Base-by-base conservation (phyloP, 495 filamentous ascomycete genomes). In the Xylaria intraflava region DNA sequence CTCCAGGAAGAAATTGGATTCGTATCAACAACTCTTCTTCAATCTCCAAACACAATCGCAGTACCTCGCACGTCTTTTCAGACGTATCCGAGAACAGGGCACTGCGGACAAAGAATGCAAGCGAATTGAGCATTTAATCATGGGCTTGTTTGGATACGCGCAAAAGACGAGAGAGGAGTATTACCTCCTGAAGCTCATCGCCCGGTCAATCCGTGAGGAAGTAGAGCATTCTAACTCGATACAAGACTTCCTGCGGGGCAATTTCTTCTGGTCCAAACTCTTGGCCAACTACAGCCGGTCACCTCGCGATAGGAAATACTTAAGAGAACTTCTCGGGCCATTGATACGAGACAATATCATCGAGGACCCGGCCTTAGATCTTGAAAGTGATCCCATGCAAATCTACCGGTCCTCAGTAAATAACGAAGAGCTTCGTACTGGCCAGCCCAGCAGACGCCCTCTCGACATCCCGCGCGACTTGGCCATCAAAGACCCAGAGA, bases 1-100 rank as follows among this genome's bases (percentile, higher is more conserved):
- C 51, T 96, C 92, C 7, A 75, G 92, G 53, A 89, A 84, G 70
- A 97, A 96, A 73, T 77, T 99, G 3, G 92, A 96, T 56, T 88
- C 89, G 42, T 99, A 99, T 60, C 94, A 99, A 63, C 89, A 96
- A 59, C 81, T 99, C 39, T 99, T 99, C 72, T 96, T 97, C 74
- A 86, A 92, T 49, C 82, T 99, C 6, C 93, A 99, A 68, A 99
- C 93, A 0, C 94, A 97, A 57, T 88, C 93, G 14, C 88, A 93
- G 51, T 99, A 99, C 65, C 79, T 99, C 23, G 87, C 91, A 22
- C 75, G 90, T 36, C 76, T 97, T 7, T 97, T 97, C 77, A 83
- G 81, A 65, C 79, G 84, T 45, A 70, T 96, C 17, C 83, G 90
- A 51, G 90, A 95, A 67, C 77, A 89, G 53, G 90, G 87, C 30